Base-by-base conservation (phyloP, 352 stramenopile genomes). In the Globisporangium camurandrum region DNA sequence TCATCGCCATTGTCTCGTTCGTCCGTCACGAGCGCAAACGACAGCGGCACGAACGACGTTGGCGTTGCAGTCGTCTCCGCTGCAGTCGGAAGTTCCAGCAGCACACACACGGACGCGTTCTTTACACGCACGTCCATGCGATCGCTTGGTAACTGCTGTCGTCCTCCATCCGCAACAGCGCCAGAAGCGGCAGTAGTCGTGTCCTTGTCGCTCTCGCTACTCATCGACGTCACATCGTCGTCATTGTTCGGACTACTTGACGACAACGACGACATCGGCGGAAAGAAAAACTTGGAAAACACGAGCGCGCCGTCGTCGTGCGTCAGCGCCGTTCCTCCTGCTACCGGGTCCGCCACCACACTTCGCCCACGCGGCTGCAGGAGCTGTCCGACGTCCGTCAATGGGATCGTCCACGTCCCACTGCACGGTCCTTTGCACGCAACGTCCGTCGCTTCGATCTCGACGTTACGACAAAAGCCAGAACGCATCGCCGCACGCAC, bases 61-160 rank as follows among this genome's bases (percentile, higher is more conserved):
- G 64, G 8, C 8, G 4, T 66, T 17, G 71, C 54, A 36, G 84
- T 43, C 24, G 45, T 41, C 1, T 62, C 69, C 30, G 72, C 19
- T 39, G 84, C 65, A 1, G 51, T 57, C 7, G 75, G 78, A 8
- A 86, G 51, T 55, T 90, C 74, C n/a, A 90, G 77, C 2, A 90
- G 46, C 12, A 90, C 67, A 14, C 70, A 63, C 2, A 72, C 67
- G 0, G 75, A 69, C 4, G 71, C 71, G 45, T 88, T 83, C 41
- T 78, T 75, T 40, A 90, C 66, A 28, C 69, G 66, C 11, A 90
- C 62, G 19, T 75, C 69, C 12, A 88, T 41, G 3, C 75, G 72
- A 57, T 87, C 66, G 33, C 39, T 57, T 3, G 60, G 62, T 6
- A 82, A 43, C 2, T n/a, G n/a, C n/a, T n/a, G n/a, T n/a, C n/a